Conservation (phyloP, 2,329 filamentous ascomycete species). For the Colletotrichum tanaceti region DNA sequence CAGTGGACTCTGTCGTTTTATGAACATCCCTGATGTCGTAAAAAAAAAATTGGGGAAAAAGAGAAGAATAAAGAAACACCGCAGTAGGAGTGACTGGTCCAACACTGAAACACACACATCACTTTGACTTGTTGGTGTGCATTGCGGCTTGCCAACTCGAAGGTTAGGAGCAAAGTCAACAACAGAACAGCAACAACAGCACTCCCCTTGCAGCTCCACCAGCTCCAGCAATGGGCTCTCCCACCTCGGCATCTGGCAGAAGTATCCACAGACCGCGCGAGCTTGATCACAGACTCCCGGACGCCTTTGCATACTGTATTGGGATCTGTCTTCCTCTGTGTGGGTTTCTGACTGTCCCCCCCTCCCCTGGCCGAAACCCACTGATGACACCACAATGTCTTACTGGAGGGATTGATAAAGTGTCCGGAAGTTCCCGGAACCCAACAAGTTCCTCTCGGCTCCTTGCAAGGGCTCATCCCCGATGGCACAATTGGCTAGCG, state of each 20-base stretch:
- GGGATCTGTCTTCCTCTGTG: too few species aligned
- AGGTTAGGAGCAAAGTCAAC: too few species aligned
- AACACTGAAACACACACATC: too few species aligned
- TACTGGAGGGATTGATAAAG: neutral
- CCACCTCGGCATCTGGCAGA: neutral
- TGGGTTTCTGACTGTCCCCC: too few species aligned
- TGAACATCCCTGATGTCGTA: too few species aligned
- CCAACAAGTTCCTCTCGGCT: slow-evolving; percentile 23
- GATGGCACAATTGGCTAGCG: slow-evolving; percentile 42
- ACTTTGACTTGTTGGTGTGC: too few species aligned
- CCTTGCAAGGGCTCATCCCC: slow-evolving; percentile 32
- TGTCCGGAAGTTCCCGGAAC: too few species aligned
- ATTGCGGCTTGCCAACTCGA: neutral
- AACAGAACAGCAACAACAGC: neutral
- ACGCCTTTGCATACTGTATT: neutral
- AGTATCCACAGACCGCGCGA: neutral
- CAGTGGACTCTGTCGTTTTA: too few species aligned
- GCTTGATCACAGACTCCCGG: neutral
- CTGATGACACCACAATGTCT: neutral
- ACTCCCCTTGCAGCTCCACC: neutral
- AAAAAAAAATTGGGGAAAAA: too few species aligned
- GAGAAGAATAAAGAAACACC: too few species aligned
- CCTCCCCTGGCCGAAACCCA: neutral
- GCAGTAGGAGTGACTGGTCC: too few species aligned
- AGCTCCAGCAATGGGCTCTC: neutral